Evolutionary conservation across 1,139 yeast species (phyloP), one percentile per base, ranked within the genome.

Genomic region (Meyerozyma athensensis): DNA sequence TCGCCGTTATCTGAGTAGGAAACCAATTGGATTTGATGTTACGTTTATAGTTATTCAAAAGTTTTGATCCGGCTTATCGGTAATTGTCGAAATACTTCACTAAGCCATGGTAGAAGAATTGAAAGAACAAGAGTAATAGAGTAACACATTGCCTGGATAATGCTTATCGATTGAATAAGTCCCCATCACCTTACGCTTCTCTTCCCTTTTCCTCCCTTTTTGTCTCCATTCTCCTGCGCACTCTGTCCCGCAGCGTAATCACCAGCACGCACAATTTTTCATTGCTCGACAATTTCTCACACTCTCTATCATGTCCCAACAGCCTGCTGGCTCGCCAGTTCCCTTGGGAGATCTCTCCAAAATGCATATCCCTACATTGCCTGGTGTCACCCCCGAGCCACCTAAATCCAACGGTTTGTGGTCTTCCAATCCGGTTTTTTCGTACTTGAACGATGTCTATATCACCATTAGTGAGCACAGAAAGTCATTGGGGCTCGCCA

Each of bases 371-470:
- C 75, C 84, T 33, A 72, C 86, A 7, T 65, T 80, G 47, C 84
- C 86, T 37, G 74, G 71, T 30, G 71, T 77, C 43, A 63, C 77
- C 36, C 71, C 77, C 31, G 65, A 67, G 36, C 68, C 68, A 40
- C 76, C 79, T 42, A 67, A 70, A 42, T 69, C 69, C 35, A 64
- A 74, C 44, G 72, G 77, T 7, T 77, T 86, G 56, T 85, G 90
- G 95, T 79, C 89, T 12, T 79, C 90, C 37, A 86, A 86, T 69
- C 96, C 96, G 39, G 79, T 86, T 39, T 81, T 86, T 55, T 77
- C 87, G 40, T 86, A 81, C 65, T 70, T 86, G 53, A 81, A 85
- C 61, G 86, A 84, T 58, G 85, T 83, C 43, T 84, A 85, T 65
- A 74, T 68, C 56, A 76, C 81, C 50, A 74, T 92, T 44, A 64